These are phyloP conservation scores for Platanthera zijinensis DNA, from an alignment of 106 monocot genomes.

Conservation along the genomic window DNA sequence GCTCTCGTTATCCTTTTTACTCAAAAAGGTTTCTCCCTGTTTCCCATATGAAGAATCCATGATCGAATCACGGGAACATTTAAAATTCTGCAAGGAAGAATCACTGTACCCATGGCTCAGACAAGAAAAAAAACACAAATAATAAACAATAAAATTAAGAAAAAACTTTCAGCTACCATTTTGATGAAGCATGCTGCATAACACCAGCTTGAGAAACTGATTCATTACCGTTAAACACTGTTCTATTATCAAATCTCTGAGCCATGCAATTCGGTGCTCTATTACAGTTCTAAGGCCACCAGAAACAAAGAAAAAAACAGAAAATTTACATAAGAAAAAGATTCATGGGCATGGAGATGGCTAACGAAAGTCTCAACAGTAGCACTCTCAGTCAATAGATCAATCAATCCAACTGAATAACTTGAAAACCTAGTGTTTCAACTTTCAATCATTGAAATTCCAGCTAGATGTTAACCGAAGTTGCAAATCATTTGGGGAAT, in stretches of 20 bases:
- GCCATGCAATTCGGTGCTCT: constrained; percentile 22
- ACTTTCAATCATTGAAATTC: neutral
- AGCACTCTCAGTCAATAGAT: neutral
- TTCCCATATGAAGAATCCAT: constrained; percentile 9
- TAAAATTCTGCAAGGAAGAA: constrained; percentile 13
- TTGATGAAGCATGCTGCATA: constrained; percentile 25
- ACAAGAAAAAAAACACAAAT: neutral
- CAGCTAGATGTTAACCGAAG: neutral
- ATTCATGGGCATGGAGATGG: neutral
- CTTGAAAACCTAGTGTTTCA: neutral
- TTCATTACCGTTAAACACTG: constrained; percentile 37
- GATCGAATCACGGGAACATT: neutral
- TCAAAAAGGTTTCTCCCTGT: constrained; percentile 27
- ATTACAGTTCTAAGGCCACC: constrained; percentile 34
- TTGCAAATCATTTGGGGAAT: neutral
- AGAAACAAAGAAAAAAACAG: neutral
- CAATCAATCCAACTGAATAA: neutral
- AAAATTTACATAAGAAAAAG: neutral
- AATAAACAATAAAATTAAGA: neutral
- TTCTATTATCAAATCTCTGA: constrained; percentile 21
- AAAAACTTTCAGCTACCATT: constrained; percentile 10
- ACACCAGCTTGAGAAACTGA: constrained; percentile 32
- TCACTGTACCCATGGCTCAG: constrained; percentile 7
- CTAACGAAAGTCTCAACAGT: neutral
- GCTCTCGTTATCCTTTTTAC: constrained; percentile 18